phyloP scores from a whole-genome alignment of 352 stramenopile species.

The Phytophthora fragariaefolia region DNA sequence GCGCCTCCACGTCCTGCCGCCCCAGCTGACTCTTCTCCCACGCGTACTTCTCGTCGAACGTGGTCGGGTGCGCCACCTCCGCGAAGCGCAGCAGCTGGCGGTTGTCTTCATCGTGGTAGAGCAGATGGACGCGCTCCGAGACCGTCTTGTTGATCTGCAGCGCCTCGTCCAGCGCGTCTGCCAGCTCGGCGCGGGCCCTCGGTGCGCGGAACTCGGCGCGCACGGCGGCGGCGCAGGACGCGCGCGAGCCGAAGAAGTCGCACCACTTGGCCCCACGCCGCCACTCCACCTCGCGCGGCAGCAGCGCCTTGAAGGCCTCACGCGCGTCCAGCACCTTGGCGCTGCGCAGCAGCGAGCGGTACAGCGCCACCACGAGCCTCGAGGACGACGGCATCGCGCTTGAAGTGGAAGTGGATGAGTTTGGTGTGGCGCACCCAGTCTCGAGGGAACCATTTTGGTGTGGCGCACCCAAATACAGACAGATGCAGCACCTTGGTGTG shows the following conservation, averaged over 20 bases:
- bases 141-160: constrained; percentile 71
- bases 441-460: constrained; percentile 7
- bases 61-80: constrained; percentile 32
- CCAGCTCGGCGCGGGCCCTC: constrained; percentile 19
- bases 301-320: constrained; percentile 72
- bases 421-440: constrained; percentile 1
- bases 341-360: constrained; percentile 73
- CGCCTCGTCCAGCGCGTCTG: constrained; percentile 63
- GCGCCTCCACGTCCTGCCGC: constrained; percentile 31
- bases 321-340: constrained; percentile 65
- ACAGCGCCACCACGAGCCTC: constrained; percentile 71
- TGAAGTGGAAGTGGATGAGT: constrained; percentile 18
- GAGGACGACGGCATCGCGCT: constrained; percentile 43
- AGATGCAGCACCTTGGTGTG: too few relatives aligned
- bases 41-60: constrained; percentile 64
- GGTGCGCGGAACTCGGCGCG: constrained; percentile 54
- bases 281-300: constrained; percentile 72
- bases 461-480: constrained; percentile 19
- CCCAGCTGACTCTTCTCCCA: constrained; percentile 42
- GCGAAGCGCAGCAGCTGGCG: constrained; percentile 49
- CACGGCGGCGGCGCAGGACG: constrained; percentile 61
- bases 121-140: constrained; percentile 67
- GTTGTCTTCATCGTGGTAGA: constrained; percentile 58
- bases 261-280: constrained; percentile 48
- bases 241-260: constrained; percentile 68